Evolutionary conservation across 257 asterid species (phyloP).

Genomic region (Nicotiana obtusifolia): DNA sequence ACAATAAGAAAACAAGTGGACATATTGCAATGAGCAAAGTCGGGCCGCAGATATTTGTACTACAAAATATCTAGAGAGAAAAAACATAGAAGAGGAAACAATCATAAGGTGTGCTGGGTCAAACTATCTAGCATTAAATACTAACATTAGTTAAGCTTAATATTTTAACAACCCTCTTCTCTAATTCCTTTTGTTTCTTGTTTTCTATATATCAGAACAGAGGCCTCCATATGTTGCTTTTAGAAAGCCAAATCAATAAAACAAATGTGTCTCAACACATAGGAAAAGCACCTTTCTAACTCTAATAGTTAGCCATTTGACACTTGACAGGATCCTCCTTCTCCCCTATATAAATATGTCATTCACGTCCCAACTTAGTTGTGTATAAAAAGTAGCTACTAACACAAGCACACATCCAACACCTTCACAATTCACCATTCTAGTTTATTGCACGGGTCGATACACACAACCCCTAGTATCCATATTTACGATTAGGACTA

Average conservation of each 20-base stretch:
- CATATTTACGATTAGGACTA: background rate
- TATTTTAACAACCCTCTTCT: background rate
- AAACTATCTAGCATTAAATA: background rate
- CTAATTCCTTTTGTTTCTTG: background rate
- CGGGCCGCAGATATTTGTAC: background rate
- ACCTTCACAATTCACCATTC: background rate
- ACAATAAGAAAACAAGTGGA: background rate
- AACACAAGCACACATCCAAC: background rate
- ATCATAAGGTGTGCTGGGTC: background rate
- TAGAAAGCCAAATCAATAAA: background rate
- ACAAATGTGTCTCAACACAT: conserved; percentile 2
- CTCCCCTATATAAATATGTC: background rate
- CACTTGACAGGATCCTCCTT: background rate
- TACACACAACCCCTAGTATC: background rate
- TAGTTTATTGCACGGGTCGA: background rate
- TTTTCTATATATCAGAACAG: background rate
- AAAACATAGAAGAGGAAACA: background rate
- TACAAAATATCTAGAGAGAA: background rate
- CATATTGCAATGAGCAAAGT: background rate
- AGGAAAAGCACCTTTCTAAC: background rate
- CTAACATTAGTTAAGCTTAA: background rate
- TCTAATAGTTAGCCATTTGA: background rate
- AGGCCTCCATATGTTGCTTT: background rate
- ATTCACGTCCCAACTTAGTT: background rate
- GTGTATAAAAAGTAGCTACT: background rate